Percentiles rank a stretch among this genome's conserved stretches.
Conservation (phyloP, 345 rosid species). For the Pistacia atlantica region DNA sequence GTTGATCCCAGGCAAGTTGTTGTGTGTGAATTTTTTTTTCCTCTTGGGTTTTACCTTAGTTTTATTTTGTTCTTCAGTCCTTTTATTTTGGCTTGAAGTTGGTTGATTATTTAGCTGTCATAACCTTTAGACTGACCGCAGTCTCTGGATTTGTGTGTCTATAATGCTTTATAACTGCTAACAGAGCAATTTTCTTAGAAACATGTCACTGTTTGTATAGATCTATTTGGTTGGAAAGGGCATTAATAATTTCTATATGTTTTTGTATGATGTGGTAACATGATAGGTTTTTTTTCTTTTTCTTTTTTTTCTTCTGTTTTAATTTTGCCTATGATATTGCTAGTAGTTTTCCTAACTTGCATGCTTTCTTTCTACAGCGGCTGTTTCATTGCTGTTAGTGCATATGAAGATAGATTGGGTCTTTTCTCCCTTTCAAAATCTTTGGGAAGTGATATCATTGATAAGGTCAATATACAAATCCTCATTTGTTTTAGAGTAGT, state of each 20-base stretch:
- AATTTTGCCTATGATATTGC: background rate
- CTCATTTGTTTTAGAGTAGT: slow-evolving; percentile 20
- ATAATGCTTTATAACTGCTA: background rate
- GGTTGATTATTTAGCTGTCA: background rate
- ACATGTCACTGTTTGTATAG: background rate
- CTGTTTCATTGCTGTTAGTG: slow-evolving; percentile 73
- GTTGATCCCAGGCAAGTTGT: slow-evolving; percentile 75
- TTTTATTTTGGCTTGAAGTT: background rate
- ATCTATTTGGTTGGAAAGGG: background rate
- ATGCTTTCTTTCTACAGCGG: slow-evolving; percentile 57
- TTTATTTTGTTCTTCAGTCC: background rate
- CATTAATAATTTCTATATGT: background rate
- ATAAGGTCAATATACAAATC: slow-evolving; percentile 52
- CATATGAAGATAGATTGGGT: slow-evolving; percentile 81
- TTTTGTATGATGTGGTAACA: background rate
- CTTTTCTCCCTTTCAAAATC: slow-evolving; percentile 75
- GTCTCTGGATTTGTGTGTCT: slow-evolving; percentile 2
- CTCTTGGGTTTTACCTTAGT: background rate
- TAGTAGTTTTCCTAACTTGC: slow-evolving; percentile 9
- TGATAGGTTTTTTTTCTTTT: background rate
- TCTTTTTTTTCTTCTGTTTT: background rate
- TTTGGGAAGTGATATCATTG: slow-evolving; percentile 61
- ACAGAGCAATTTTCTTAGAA: background rate
- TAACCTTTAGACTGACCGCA: background rate
- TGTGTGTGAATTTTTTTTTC: background rate